Evolutionary conservation across 768 basidiomycete species (phyloP), one percentile per base, ranked within the genome.

Genomic region (Agrocybe praecox): DNA sequence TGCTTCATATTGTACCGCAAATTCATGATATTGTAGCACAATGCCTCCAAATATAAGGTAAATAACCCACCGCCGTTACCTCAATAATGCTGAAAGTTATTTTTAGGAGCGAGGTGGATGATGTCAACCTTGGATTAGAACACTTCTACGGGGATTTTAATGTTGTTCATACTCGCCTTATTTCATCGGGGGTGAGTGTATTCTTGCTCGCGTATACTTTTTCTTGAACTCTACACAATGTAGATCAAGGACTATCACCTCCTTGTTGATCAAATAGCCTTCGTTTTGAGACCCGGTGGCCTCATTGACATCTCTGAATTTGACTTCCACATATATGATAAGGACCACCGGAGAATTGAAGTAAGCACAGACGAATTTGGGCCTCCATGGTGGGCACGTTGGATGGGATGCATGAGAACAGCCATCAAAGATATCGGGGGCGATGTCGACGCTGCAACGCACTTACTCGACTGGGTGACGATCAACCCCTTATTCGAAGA

Each of bases 141-240:
- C 91, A 93, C 72, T 92, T 86, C 68, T 90, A 88, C 64, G 86
- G 86, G 10, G 81, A 86, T 57, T 92, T 92, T 72, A 81, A 92
- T 63, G 86, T 88, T 15, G 88, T 88, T 0, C 90, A 92, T 65
- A 81, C 83, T 29, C 84, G 87, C 21, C 80, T 92, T 36, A 80
- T 92, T 55, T 80, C 86, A 2, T 84, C 88, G 21, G 91, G 91
- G 34, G 90, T 91, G 65, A 67, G 88, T 75, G 60, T 34, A 10
- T 56, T 43, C 34, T 47, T 40, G 50, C 55, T 6, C 46, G 33
- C 12, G 50, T 55, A 36, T 42, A 56, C 46, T 21, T 48, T 51
- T 62, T 56, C 46, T 65, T 59, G 55, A 62, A 62, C 46, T 58
- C 52, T 51, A 47, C 63, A 60, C 52, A 7, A 43, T 60, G 61